Conservation (phyloP, 2,329 filamentous ascomycete genomes). For the Diplodia corticola region DNA sequence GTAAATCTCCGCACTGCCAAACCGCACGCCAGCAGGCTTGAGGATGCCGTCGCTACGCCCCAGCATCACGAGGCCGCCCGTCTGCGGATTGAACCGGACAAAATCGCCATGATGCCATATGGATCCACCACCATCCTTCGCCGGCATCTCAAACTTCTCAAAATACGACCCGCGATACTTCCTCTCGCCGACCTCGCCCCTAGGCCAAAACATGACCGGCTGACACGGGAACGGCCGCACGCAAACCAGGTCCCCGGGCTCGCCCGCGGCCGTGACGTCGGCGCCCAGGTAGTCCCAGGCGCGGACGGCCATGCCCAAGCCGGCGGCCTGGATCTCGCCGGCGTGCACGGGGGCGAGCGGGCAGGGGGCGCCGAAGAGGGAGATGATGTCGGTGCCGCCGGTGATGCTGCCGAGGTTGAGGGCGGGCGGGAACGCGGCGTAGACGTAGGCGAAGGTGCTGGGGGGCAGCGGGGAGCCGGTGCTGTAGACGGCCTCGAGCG, state of each 20-base stretch:
- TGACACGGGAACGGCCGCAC: slow-evolving; percentile 84
- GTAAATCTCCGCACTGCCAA: slow-evolving; percentile 94
- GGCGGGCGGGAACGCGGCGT: slow-evolving; percentile 74
- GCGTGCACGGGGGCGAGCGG: slow-evolving; percentile 51
- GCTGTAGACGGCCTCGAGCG: slow-evolving; percentile 83
- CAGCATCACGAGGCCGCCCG: slow-evolving; percentile 83
- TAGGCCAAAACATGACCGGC: slow-evolving; percentile 76
- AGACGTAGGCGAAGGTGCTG: slow-evolving; percentile 89
- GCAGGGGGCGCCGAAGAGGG: slow-evolving; percentile 85
- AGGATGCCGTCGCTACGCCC: slow-evolving; percentile 89
- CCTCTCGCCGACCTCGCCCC: slow-evolving; percentile 65
- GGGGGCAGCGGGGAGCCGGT: slow-evolving; percentile 91
- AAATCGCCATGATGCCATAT: slow-evolving; percentile 98
- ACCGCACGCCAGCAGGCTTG: slow-evolving; percentile 88
- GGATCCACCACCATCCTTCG: slow-evolving; percentile 30
- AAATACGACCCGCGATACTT: slow-evolving; percentile 89
- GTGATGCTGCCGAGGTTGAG: slow-evolving; percentile 92
- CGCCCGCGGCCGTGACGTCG: slow-evolving; percentile 60
- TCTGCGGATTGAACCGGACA: slow-evolving; percentile 67
- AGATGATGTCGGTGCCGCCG: slow-evolving; percentile 94
- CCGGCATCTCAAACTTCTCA: slow-evolving; percentile 65
- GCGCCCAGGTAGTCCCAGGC: slow-evolving; percentile 56
- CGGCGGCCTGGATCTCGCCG: slow-evolving; percentile 52
- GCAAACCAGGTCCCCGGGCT: slow-evolving; percentile 87
- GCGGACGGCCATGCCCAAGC: slow-evolving; percentile 53